A percentile compares a stretch with the other conserved stretches of the same genome.
phyloP scores from a whole-genome alignment of 441 rosid genomes.

The Populus tomentosa region DNA sequence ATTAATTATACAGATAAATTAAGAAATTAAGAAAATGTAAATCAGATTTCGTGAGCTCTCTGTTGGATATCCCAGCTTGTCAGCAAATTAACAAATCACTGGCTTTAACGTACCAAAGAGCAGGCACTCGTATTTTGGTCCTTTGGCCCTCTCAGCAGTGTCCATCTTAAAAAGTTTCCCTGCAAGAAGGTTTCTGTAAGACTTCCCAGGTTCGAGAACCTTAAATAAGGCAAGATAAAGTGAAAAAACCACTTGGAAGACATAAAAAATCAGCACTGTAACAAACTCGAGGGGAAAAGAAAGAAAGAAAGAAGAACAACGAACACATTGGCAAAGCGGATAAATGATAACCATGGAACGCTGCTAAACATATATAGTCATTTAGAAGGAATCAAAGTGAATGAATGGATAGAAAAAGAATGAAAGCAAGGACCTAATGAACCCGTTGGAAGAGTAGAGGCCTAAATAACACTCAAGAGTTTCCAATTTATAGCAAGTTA shows the following conservation, averaged over 20 bases:
- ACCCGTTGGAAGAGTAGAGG: constrained; percentile 27
- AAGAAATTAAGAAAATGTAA: neutral
- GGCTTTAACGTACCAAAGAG: constrained; percentile 55
- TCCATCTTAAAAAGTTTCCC: constrained; percentile 49
- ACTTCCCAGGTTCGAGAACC: neutral
- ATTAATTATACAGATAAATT: neutral
- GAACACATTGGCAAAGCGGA: neutral
- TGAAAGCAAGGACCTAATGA: constrained; percentile 21
- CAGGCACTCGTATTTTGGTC: constrained; percentile 65
- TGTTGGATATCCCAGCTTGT: neutral
- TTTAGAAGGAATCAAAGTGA: neutral
- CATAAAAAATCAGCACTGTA: neutral
- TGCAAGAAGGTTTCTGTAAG: constrained; percentile 16
- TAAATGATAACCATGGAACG: neutral
- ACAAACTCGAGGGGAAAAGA: neutral
- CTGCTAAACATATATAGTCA: neutral
- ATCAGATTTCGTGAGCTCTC: neutral
- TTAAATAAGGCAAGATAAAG: neutral
- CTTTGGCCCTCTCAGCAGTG: constrained; percentile 28
- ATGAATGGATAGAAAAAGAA: neutral
- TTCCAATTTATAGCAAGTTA: constrained; percentile 21
- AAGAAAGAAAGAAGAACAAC: no score
- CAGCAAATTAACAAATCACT: neutral
- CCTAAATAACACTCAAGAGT: constrained; percentile 4
- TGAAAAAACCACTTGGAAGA: neutral